Percentiles rank a stretch among this genome's conserved stretches.
These are phyloP conservation scores for Mycena epipterygia DNA, from an alignment of 768 basidiomycete genomes.

Conservation along the genomic window DNA sequence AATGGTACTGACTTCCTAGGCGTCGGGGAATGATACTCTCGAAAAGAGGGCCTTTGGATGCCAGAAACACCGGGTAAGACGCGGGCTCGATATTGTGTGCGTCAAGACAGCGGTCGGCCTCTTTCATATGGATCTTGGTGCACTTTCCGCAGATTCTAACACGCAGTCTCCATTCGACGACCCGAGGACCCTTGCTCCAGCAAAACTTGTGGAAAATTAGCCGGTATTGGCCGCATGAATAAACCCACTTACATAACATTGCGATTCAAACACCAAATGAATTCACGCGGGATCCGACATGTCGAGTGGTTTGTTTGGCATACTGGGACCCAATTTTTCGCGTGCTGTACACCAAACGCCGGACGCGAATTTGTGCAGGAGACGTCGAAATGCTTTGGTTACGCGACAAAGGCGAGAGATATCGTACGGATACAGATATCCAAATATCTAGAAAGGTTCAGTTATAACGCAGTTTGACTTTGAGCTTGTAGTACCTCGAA, in stretches of 20 bases:
- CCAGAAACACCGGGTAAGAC: no score
- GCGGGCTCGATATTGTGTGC: no score
- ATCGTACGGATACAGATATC: not conserved
- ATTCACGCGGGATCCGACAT: constrained; percentile 12
- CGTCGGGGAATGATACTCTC: not conserved
- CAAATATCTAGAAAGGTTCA: not conserved
- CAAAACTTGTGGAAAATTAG: constrained; percentile 4
- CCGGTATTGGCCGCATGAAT: not conserved
- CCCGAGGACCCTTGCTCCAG: not conserved
- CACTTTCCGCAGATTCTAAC: constrained; percentile 16
- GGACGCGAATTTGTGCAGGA: constrained; percentile 11
- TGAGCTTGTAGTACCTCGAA: not conserved
- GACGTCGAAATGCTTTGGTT: constrained; percentile 2
- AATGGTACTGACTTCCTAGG: not conserved
- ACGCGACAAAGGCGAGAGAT: not conserved
- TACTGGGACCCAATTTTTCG: not conserved
- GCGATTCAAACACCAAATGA: not conserved
- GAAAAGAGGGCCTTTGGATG: not conserved
- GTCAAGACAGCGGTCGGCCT: not conserved
- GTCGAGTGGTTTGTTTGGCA: constrained; percentile 4
- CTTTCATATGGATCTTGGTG: not conserved
- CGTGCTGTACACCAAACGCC: constrained; percentile 13
- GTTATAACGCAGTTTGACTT: not conserved
- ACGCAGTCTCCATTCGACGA: constrained; percentile 8
- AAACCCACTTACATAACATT: constrained; percentile 1